Evolutionary conservation across 139 green algal species (phyloP).

Genomic region (Chlamydomonas schloesseri): DNA sequence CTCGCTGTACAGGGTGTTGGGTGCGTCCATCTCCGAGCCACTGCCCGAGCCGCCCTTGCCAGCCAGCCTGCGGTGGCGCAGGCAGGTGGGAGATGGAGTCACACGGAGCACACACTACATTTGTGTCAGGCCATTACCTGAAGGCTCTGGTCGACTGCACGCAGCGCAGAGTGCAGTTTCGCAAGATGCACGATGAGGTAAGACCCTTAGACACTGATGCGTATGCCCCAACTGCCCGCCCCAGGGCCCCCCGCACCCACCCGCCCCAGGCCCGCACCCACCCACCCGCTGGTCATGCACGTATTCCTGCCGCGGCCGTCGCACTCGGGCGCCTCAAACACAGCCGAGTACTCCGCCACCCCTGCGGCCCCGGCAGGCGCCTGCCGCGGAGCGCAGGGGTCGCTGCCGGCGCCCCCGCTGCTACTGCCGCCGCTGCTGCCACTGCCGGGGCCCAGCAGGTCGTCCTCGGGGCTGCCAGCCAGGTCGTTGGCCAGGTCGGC

Average conservation of each 20-base stretch:
- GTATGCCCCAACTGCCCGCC: too few relatives aligned
- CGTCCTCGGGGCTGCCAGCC: neutral
- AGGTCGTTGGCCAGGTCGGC: neutral
- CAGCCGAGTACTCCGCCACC: neutral
- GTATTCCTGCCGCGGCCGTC: neutral
- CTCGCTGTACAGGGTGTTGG: conserved; percentile 41
- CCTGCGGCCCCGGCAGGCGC: neutral
- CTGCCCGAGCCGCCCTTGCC: conserved; percentile 3
- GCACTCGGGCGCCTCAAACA: conserved; percentile 11
- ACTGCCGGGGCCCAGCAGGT: neutral
- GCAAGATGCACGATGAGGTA: too few relatives aligned
- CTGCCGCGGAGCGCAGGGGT: neutral
- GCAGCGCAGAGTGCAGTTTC: too few relatives aligned
- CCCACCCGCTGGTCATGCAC: neutral
- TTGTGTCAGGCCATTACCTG: too few relatives aligned
- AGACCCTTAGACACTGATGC: too few relatives aligned
- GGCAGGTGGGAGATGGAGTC: too few relatives aligned
- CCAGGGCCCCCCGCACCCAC: too few relatives aligned
- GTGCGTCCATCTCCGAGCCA: neutral
- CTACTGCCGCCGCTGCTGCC: neutral
- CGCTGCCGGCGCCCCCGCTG: neutral
- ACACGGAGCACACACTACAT: too few relatives aligned
- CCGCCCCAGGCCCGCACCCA: too few relatives aligned
- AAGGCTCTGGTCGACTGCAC: too few relatives aligned
- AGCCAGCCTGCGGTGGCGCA: neutral